Base-by-base conservation (phyloP, 2,329 filamentous ascomycete species). In the Ophiocordyceps camponoti-floridani region DNA sequence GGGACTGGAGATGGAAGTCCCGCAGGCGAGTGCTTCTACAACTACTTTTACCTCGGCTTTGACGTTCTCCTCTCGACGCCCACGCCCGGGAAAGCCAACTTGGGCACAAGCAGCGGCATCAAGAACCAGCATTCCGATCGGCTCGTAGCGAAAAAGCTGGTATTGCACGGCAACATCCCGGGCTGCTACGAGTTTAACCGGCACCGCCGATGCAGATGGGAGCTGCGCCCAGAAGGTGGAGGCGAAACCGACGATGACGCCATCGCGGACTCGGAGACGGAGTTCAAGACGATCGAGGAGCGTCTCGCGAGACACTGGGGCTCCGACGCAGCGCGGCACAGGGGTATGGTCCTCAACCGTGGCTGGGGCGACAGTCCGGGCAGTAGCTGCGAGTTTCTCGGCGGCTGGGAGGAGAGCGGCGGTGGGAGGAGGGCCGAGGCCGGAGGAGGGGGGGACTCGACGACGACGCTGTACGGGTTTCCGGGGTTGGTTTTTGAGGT, bases 131-230 rank as follows among this genome's bases (percentile, higher is more conserved):
- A 61, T 2, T 61, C 73, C 0, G 77, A 85, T 47, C 78, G 81
- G 38, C 70, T 94, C 11, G 85, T 91, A 1, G 88, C 84, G 6
- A 91, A 84, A 0, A 96, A 96, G 58, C 60, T 98, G n/a, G 77
- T 96, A 16, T 70, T 98, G 2, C 91, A 98, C 59, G 86, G 84
- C 40, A 98, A 98, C 54, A 79, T 96, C 2, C 91, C 91, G 1
- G 91, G 91, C 0, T 94, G 87, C 1, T 96, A 95, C 58, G 84
- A 89, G 11, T 98, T 98, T 65, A 96, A 98, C 62, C 77, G 91
- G 4, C 87, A 96, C 60, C 79, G 89, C 16, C 77, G 91, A 48
- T 86, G 84, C 53, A 77, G 88, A 38, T 98, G 91, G 91, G 77
- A 79, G 44, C 79, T 94, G 44, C 31, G 31, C 12, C 31, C 31